These are phyloP conservation scores for Tetrastigma voinierianum DNA, from an alignment of 164 flowering plant genomes.

Conservation along the genomic window DNA sequence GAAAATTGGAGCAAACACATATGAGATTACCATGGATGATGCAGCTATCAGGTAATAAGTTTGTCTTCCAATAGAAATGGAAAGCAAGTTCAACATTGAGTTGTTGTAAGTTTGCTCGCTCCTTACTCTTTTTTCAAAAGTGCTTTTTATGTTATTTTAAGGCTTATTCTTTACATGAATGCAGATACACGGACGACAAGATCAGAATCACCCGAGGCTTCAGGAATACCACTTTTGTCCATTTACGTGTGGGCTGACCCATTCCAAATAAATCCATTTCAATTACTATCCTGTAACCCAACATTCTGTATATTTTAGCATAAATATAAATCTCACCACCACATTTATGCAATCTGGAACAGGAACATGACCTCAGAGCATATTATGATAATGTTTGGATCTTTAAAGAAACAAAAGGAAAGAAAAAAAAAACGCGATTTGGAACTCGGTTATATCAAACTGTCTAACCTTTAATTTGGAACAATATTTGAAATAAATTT, in stretches of 20 bases:
- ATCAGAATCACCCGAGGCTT: conserved; percentile 74
- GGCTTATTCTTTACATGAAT: conserved; percentile 2
- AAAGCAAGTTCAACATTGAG: conserved; percentile 53
- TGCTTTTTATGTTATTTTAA: neutral
- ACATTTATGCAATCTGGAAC: neutral
- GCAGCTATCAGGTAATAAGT: conserved; percentile 75
- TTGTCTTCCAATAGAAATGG: conserved; percentile 71
- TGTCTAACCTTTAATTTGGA: too few relatives aligned
- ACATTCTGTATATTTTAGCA: neutral
- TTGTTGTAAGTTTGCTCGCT: conserved; percentile 55
- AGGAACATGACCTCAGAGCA: too few relatives aligned
- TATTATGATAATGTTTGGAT: too few relatives aligned
- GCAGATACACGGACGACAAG: conserved; percentile 79
- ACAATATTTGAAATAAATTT: too few relatives aligned
- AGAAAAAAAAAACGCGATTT: too few relatives aligned
- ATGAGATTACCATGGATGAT: conserved; percentile 72
- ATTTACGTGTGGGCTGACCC: conserved; percentile 41
- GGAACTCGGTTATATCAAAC: too few relatives aligned
- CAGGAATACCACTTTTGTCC: conserved; percentile 61
- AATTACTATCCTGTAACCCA: too few relatives aligned
- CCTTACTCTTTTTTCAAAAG: neutral
- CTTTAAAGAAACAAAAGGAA: too few relatives aligned
- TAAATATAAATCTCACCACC: neutral
- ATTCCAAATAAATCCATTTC: neutral
- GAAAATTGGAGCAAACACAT: conserved; percentile 47